Evolutionary conservation across 2,329 filamentous ascomycete species (phyloP), one percentile per base, ranked within the genome.

Genomic region (Hypoxylon sp.): DNA sequence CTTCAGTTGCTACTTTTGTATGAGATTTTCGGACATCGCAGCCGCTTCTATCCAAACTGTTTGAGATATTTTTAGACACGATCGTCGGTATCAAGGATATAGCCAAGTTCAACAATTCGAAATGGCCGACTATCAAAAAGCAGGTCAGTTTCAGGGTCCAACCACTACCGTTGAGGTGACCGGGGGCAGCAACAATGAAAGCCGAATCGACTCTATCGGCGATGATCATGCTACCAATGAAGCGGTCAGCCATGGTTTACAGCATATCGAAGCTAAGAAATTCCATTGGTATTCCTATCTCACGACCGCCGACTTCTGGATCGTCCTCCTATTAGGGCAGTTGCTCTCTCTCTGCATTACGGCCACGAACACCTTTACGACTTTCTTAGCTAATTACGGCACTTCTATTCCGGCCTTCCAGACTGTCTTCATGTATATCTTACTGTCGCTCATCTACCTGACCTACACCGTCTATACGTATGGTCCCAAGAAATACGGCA

Each of bases 391-490:
- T 63, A 75, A 79, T 9, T 80, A 82, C 4, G 87, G 90, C 54
- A 94, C 92, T 72, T 94, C 88, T 68, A 97, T 98, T 73, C 96
- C 96, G 6, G 94, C 96, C 61, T 97, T 98, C 84, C 96, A 99
- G 83, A 94, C 93, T 31, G 88, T 98, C 76, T 97, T 98, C 87
- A 97, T 96, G 82, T 99, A 99, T 81, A 86, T 94, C 47, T 82
- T 98, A 54, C 87, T 99, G 71, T 91, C 91, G 68, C 62, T 93
- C 65, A 88, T 98, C 78, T 99, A 97, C 84, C 92, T 93, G 24
- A 86, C 89, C 42, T 89, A 92, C 76, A 94, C 93, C 13, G 82
- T 98, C 35, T 92, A 93, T 83, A 87, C 87, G 73, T 93, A 97
- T 77, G 95, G 96, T 3, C 85, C 90, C 73, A 89, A 88, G 75